Evolutionary conservation across 208 protist species (phyloP).

Genomic region (Trichomonas gallinae): DNA sequence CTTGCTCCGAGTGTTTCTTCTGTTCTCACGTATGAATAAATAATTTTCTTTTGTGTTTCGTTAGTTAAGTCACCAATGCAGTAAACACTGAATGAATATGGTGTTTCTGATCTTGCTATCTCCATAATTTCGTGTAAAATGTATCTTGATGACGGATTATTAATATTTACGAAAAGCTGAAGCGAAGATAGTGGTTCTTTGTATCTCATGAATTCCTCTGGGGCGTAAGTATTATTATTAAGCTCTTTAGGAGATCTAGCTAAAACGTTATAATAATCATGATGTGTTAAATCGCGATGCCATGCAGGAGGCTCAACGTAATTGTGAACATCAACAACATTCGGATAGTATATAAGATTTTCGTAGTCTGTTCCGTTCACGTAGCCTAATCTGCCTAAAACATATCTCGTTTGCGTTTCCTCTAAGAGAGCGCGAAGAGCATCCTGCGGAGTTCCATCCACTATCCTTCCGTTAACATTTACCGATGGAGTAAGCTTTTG

Average conservation of each 20-base stretch:
- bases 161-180: background rate
- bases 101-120: background rate
- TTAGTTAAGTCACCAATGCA: background rate
- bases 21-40: background rate
- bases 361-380: background rate
- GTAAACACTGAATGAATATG: background rate
- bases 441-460: background rate
- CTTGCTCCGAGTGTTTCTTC: background rate
- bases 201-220: background rate
- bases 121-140: background rate
- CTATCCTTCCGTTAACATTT: background rate
- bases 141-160: background rate
- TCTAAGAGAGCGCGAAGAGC: background rate
- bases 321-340: background rate
- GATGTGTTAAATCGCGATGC: background rate
- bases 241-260: background rate
- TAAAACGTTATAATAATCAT: background rate
- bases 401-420: background rate
- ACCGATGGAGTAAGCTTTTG: background rate
- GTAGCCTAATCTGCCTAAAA: background rate
- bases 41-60: background rate
- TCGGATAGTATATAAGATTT: background rate
- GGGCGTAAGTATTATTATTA: background rate
- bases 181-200: background rate
- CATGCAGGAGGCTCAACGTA: background rate